Evolutionary conservation across 768 basidiomycete species (phyloP).

Genomic region (Psilocybe subaeruginosa): DNA sequence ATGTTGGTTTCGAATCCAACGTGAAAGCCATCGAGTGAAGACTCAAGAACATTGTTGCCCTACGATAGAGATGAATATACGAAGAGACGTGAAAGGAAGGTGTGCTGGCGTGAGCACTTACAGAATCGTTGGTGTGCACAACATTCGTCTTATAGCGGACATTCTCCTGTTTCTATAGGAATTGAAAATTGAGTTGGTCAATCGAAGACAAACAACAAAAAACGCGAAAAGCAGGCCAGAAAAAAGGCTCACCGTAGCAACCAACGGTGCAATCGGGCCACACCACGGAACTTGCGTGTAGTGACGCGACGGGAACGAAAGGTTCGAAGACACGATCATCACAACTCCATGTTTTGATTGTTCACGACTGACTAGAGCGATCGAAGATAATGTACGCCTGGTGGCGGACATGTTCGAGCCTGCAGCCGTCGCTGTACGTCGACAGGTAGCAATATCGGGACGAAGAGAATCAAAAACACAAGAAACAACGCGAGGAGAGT

Average conservation of each 20-base stretch:
- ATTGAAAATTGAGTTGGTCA: background rate
- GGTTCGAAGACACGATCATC: slow-evolving; percentile 7
- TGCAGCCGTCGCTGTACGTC: background rate
- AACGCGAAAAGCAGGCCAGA: background rate
- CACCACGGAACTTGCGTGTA: slow-evolving; percentile 9
- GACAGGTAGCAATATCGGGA: slow-evolving; percentile 1
- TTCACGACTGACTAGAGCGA: slow-evolving; percentile 3
- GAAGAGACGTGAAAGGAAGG: background rate
- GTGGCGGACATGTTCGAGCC: slow-evolving; percentile 8
- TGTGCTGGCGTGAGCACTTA: background rate
- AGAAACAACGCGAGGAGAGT: slow-evolving; percentile 1
- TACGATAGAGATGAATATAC: background rate
- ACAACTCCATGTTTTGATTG: background rate
- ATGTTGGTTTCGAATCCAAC: background rate
- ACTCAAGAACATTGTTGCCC: background rate
- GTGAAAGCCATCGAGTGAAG: slow-evolving; percentile 1
- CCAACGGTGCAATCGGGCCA: slow-evolving; percentile 1
- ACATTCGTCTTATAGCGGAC: background rate
- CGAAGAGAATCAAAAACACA: slow-evolving; percentile 4
- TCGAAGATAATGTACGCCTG: slow-evolving; percentile 3
- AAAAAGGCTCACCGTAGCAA: slow-evolving; percentile 1
- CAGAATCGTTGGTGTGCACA: background rate
- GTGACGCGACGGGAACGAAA: slow-evolving; percentile 8
- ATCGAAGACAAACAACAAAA: background rate
- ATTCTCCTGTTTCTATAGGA: background rate